Evolutionary conservation across 371 early-diverging fungal species (phyloP).

Genomic region (Mucor velutinosus): DNA sequence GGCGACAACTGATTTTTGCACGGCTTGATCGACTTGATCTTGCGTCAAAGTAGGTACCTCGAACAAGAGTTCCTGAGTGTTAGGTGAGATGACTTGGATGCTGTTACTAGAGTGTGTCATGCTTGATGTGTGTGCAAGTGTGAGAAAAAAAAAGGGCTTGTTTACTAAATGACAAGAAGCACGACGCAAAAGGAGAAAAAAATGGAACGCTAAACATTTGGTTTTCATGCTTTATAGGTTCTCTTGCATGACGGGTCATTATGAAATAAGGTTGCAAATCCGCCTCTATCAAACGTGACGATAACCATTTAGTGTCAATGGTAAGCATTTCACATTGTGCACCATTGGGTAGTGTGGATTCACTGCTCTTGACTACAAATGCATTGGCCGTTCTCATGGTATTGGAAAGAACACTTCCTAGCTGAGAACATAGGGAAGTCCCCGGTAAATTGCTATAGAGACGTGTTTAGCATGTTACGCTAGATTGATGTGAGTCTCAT

Average conservation of each 20-base stretch:
- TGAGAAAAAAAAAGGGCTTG: not conserved
- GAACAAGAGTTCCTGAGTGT: conserved; percentile 31
- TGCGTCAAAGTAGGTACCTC: conserved; percentile 34
- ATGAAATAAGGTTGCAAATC: not conserved
- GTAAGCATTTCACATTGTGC: no score
- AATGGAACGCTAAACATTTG: not conserved
- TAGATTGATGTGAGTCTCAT: no score
- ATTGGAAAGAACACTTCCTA: no score
- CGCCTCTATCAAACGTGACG: not conserved
- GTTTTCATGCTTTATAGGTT: not conserved
- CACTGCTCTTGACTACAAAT: no score
- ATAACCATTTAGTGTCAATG: not conserved
- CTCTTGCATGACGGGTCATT: conserved; percentile 3
- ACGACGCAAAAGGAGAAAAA: not conserved
- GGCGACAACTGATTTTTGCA: conserved; percentile 45
- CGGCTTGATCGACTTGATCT: conserved; percentile 48
- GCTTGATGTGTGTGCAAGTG: not conserved
- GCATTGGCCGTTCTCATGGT: no score
- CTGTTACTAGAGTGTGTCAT: conserved; percentile 4
- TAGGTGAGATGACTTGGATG: conserved; percentile 46
- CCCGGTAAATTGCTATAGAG: no score
- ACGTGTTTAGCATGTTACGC: no score
- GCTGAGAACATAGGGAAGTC: no score
- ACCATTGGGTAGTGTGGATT: no score
- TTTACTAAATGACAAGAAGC: not conserved